Evolutionary conservation across 23 red algal species (phyloP), one percentile per base, ranked within the genome.

Genomic region (Porphyridium purpureum): DNA sequence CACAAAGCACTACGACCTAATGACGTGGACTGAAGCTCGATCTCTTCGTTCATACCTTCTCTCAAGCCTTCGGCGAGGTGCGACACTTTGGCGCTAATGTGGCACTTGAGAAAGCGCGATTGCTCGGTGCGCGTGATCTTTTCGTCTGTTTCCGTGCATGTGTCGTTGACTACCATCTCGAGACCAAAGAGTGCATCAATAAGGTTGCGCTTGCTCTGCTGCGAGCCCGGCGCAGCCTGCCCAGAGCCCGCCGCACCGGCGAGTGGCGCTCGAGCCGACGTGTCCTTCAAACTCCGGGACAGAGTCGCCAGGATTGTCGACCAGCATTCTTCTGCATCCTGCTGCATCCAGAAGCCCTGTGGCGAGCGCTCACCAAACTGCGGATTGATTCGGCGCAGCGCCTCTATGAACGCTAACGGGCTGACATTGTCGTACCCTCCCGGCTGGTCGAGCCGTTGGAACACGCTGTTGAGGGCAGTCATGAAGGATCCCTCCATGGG

Each of bases 311-410:
- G 51, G 28, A 93, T 73, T 31, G 63, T 54, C 0, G 64, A 57
- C 67, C 64, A 80, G 62, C 90, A 98, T 29, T 98, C 90, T 59
- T 98, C 90, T 0, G 90, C 90, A 60, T 98, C 90, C 56, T 98
- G 90, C 49, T 98, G 90, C 67, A 71, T 71, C 50, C 66, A 86
- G 21, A 73, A 6, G 31, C 90, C 90, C 11, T 38, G 17, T 26
- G 51, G 55, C 24, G 24, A 25, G 24, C 59, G 66, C 57, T 98
- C 75, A 4, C 74, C 84, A 74, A 98, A 98, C 42, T 86, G 78
- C 29, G 90, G 80, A 64, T 98, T 80, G 24, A 72, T 69, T 25
- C 35, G 41, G 35, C 81, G 75, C 49, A 98, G 59, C 21, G 65
- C 7, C 3, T 47, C 40, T 35, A 98, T 40, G 27, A 98, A 76